Evolutionary conservation across 495 filamentous ascomycete species (phyloP).

Genomic region (Rhypophila decipiens): DNA sequence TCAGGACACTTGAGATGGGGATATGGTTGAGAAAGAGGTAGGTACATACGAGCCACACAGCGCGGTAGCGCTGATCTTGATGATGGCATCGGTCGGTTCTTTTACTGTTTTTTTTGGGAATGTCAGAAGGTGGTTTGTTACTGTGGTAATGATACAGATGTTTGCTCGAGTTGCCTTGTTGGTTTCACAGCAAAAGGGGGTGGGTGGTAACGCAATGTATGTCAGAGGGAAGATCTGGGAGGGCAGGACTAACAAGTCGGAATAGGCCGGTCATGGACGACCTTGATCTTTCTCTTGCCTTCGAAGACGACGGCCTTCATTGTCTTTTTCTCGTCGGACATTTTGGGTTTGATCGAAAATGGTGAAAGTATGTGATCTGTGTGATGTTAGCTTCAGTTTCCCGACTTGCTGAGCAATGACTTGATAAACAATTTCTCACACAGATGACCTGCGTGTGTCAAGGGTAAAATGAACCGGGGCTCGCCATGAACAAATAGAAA

Average conservation of each 20-base stretch:
- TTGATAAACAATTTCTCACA: no score
- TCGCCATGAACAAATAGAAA: no score
- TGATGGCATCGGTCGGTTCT: slow-evolving; percentile 68
- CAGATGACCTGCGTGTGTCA: no score
- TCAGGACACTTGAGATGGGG: not conserved
- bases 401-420: no score
- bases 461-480: no score
- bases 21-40: not conserved
- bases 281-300: slow-evolving; percentile 54
- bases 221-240: no score
- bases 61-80: slow-evolving; percentile 80
- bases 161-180: no score
- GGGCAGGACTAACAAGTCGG: slow-evolving; percentile 38
- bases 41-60: slow-evolving; percentile 80
- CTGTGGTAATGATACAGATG: slow-evolving; percentile 11
- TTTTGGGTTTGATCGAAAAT: not conserved
- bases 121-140: slow-evolving; percentile 18
- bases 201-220: no score
- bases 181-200: no score
- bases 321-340: slow-evolving; percentile 14
- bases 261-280: slow-evolving; percentile 58
- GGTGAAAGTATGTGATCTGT: no score
- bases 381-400: no score
- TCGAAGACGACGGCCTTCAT: slow-evolving; percentile 73
- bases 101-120: slow-evolving; percentile 48